Evolutionary conservation across 768 basidiomycete species (phyloP), one percentile per base, ranked within the genome.

Genomic region (Naganishia randhawae): DNA sequence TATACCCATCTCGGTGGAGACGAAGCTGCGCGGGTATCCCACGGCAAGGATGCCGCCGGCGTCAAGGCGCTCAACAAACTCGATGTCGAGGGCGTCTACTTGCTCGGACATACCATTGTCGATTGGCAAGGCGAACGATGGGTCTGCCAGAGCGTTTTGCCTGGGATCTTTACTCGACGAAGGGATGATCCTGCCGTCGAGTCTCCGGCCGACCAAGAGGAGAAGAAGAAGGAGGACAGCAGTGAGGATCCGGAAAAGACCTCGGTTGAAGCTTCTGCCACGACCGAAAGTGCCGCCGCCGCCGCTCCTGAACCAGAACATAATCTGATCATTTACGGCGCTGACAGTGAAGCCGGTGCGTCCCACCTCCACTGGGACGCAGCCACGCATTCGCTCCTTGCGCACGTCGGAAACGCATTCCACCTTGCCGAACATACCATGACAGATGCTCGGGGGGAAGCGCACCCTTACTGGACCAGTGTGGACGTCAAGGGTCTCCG

Each of bases 41-140:
- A 81, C 22, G 80, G 75, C 65, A 83, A 83, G 74, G 82, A 83
- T 69, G 78, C 81, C 17, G 74, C 72, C 37, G 82, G 82, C 41
- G 79, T 82, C 68, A 76, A 75, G 68, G 50, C 80, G 27, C 77
- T 82, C 73, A 81, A 82, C 75, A 78, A 78, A 68, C 73, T 82
- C 66, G 82, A 83, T 65, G 69, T 82, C 62, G 77, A 80, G 22
- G 77, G 78, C 13, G 63, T 80, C 19, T 73, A 77, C 61, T 68
- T 80, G 57, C 75, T 82, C 57, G 81, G 81, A 14, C 81, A 82
- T 65, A 81, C 81, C 33, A 77, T 82, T 42, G 78, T 83, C 66
- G 82, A 83, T 71, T 82, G 76, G 80, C 74, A 73, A 37, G 82
- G 82, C 19, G 76, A 80, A 69, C 75, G 82, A 67, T 83, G 81